Conservation (phyloP, 2,329 filamentous ascomycete species). For the Xylariales sp. region DNA sequence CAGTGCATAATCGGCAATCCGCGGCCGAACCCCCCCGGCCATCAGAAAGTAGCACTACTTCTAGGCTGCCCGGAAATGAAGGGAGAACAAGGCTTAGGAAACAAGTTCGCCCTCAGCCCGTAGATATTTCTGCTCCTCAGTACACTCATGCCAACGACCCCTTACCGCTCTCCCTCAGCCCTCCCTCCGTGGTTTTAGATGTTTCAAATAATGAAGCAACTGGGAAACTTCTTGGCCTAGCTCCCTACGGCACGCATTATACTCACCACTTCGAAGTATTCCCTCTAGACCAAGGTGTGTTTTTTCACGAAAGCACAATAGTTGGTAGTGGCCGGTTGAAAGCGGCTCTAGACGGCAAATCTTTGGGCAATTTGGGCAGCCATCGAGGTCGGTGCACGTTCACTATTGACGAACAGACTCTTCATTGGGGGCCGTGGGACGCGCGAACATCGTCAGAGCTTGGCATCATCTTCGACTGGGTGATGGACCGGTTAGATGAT, state of each 20-base stretch:
- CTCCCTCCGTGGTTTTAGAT: conserved; percentile 40
- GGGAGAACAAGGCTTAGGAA: conserved; percentile 55
- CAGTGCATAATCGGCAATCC: conserved; percentile 33
- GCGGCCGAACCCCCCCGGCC: conserved; percentile 10
- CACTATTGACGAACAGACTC: conserved; percentile 59
- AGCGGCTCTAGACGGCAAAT: conserved; percentile 51
- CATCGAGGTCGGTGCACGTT: conserved; percentile 55
- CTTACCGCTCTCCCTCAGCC: conserved; percentile 51
- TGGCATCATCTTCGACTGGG: conserved; percentile 70
- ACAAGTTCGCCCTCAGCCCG: conserved; percentile 54
- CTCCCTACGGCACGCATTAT: conserved; percentile 70
- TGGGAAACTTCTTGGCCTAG: conserved; percentile 64
- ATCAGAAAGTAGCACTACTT: conserved; percentile 10
- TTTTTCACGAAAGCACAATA: conserved; percentile 70
- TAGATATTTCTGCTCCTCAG: conserved; percentile 64
- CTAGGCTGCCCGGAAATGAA: conserved; percentile 6
- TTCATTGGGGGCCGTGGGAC: conserved; percentile 69
- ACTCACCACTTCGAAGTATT: conserved; percentile 72
- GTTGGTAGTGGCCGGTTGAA: conserved; percentile 65
- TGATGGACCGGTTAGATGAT: conserved; percentile 59
- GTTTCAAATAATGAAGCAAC: conserved; percentile 38
- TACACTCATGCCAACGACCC: conserved; percentile 67
- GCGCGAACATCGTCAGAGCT: conserved; percentile 70
- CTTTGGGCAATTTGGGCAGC: conserved; percentile 47
- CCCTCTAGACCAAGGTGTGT: conserved; percentile 65